Conservation (phyloP, 2,329 filamentous ascomycete species). For the Pseudogymnoascus sp. region DNA sequence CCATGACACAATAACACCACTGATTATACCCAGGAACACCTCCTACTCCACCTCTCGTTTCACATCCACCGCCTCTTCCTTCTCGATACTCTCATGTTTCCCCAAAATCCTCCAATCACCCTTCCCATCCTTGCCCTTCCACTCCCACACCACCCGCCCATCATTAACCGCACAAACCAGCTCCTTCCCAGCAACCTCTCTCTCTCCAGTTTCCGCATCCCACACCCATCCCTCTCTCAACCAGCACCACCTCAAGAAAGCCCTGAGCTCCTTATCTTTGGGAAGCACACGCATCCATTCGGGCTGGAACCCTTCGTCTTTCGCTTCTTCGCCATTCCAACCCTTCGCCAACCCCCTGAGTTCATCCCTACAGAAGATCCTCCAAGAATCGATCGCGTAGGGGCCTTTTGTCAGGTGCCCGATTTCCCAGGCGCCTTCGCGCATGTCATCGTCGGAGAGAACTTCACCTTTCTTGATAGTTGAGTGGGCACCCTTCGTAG, state of each 20-base stretch:
- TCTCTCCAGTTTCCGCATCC: constrained; percentile 64
- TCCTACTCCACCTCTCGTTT: background rate
- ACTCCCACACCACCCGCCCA: constrained; percentile 40
- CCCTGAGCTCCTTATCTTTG: constrained; percentile 78
- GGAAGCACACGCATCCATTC: constrained; percentile 88
- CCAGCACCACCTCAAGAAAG: constrained; percentile 87
- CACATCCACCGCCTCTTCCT: background rate
- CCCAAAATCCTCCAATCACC: background rate
- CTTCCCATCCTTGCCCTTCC: constrained; percentile 14
- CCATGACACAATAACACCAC: background rate
- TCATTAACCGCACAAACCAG: constrained; percentile 49
- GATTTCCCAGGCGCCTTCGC: constrained; percentile 59
- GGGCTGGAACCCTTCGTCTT: constrained; percentile 53
- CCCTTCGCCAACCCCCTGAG: constrained; percentile 57
- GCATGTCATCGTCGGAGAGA: constrained; percentile 34
- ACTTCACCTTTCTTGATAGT: constrained; percentile 39
- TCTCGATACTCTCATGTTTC: background rate
- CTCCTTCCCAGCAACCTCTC: constrained; percentile 41
- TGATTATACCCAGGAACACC: background rate
- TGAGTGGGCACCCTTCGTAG: constrained; percentile 38
- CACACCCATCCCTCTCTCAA: constrained; percentile 76
- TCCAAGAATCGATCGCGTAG: constrained; percentile 84
- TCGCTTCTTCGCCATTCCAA: constrained; percentile 53
- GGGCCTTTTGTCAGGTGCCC: constrained; percentile 74
- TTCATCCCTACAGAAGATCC: constrained; percentile 82